Conservation (phyloP, 2,329 filamentous ascomycete species). For the Leptographium lundbergii region DNA sequence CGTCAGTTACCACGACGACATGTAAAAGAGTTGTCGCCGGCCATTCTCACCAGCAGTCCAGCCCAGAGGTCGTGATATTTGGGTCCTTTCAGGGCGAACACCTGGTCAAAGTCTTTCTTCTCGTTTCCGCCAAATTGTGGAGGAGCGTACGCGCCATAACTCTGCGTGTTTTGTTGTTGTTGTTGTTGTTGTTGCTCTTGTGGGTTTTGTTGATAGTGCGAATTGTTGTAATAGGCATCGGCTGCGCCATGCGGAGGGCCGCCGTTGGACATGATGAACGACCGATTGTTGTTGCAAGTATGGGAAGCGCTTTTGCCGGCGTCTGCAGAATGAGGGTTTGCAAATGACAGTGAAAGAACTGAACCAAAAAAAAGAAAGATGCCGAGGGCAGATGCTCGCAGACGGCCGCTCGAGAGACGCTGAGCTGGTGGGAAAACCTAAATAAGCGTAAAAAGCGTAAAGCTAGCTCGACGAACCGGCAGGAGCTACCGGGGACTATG, state of each 20-base stretch:
- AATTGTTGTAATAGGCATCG: conserved; percentile 1
- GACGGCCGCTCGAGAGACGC: not conserved
- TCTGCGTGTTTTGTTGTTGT: not conserved
- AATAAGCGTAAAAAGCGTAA: not conserved
- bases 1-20: not conserved
- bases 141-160: not conserved
- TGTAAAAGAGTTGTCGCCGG: not conserved
- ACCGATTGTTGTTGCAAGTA: not conserved
- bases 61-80: conserved; percentile 91
- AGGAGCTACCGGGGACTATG: not conserved
- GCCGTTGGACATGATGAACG: not conserved
- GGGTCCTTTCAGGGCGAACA: conserved; percentile 70
- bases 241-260: not conserved
- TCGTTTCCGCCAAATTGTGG: conserved; percentile 22
- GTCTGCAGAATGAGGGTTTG: not conserved
- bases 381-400: not conserved
- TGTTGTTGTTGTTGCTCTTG: not conserved
- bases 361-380: not conserved
- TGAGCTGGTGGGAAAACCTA: not conserved
- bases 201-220: not conserved
- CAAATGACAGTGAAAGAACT: not conserved
- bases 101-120: conserved; percentile 58
- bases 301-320: not conserved
- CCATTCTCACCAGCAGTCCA: conserved; percentile 51
- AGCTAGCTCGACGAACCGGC: not conserved